These are phyloP conservation scores for Pezicula radicicola DNA, from an alignment of 2,329 filamentous ascomycete genomes.

Conservation along the genomic window DNA sequence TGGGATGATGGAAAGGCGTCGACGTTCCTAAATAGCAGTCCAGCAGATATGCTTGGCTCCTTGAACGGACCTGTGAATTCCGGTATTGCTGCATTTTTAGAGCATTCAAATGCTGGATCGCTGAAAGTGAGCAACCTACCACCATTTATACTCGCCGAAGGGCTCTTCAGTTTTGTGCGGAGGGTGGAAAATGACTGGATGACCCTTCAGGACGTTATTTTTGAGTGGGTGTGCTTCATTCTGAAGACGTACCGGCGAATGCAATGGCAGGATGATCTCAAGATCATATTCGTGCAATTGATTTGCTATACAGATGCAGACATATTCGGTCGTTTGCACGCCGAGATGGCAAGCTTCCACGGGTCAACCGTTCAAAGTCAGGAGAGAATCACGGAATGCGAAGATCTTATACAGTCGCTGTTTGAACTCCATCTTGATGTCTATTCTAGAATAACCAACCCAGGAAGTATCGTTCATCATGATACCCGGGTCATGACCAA, in stretches of 20 bases:
- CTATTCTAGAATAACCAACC: conserved; percentile 59
- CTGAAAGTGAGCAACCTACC: conserved; percentile 46
- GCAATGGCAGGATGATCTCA: conserved; percentile 58
- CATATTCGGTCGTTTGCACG: conserved; percentile 44
- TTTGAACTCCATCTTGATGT: conserved; percentile 68
- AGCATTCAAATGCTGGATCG: conserved; percentile 56
- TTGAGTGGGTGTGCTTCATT: conserved; percentile 53
- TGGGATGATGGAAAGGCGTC: conserved; percentile 36
- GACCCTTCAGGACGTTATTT: conserved; percentile 54
- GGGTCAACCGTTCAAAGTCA: background rate
- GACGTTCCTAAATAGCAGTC: conserved; percentile 26
- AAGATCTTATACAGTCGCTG: conserved; percentile 54
- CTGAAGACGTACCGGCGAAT: conserved; percentile 48
- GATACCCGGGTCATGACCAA: conserved; percentile 49
- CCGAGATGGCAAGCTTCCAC: conserved; percentile 34
- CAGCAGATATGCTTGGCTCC: conserved; percentile 27
- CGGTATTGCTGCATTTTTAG: conserved; percentile 59
- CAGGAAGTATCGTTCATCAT: conserved; percentile 51
- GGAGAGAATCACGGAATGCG: conserved; percentile 33
- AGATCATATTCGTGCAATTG: conserved; percentile 53
- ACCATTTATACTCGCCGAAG: conserved; percentile 49
- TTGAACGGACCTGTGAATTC: conserved; percentile 25
- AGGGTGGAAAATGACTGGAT: conserved; percentile 47
- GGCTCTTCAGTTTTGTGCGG: conserved; percentile 49
- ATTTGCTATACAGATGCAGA: conserved; percentile 44